phyloP scores from a whole-genome alignment of 208 protist genomes.

The Novymonas esmeraldas region DNA sequence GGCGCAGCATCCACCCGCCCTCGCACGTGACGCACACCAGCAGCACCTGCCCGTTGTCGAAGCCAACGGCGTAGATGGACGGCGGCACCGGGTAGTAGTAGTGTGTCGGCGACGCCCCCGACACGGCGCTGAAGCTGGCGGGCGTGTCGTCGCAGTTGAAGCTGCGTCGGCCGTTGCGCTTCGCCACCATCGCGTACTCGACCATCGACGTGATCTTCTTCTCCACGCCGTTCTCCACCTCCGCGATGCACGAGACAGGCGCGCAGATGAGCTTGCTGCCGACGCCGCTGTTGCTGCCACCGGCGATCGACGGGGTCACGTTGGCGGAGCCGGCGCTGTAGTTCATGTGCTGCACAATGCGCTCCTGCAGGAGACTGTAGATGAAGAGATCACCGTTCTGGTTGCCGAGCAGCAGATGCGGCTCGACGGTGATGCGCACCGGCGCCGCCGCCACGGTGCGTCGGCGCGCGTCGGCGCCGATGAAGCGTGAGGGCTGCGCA shows the following conservation, averaged over 20 bases:
- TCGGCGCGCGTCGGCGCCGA: conserved; percentile 75
- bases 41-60: conserved; percentile 79
- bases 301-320: conserved; percentile 20
- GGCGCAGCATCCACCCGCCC: conserved; percentile 63
- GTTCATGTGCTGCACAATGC: conserved; percentile 80
- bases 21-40: conserved; percentile 61
- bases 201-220: conserved; percentile 49
- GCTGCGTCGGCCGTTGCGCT: conserved; percentile 26
- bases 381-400: conserved; percentile 82
- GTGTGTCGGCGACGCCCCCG: conserved; percentile 14
- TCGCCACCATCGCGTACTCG: conserved; percentile 48
- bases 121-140: background rate
- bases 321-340: conserved; percentile 37
- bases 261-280: conserved; percentile 58
- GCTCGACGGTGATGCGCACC: conserved; percentile 78
- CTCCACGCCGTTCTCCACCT: conserved; percentile 78
- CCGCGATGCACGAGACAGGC: conserved; percentile 72
- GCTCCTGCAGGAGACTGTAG: conserved; percentile 67
- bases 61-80: conserved; percentile 80
- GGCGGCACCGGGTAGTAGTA: conserved; percentile 46
- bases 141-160: conserved; percentile 22
- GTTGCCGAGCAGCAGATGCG: conserved; percentile 86
- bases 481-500: conserved; percentile 36
- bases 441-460: conserved; percentile 72
- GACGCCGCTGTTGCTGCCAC: conserved; percentile 16